Conservation (phyloP, 495 filamentous ascomycete genomes). For the Cercophora samala region DNA sequence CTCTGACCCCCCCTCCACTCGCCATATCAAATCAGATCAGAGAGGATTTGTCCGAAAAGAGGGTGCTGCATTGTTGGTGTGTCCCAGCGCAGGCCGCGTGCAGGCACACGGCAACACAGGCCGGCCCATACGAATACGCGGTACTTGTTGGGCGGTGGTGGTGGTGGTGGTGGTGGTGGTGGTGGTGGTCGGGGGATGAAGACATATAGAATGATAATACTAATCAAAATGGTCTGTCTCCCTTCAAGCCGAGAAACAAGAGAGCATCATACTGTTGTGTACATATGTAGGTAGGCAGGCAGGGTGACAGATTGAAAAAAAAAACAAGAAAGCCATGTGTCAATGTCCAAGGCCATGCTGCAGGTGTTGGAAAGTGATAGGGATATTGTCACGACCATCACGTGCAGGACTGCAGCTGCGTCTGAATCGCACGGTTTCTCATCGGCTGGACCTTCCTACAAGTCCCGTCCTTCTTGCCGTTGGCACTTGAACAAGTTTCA, state of each 20-base stretch:
- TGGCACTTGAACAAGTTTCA: not conserved
- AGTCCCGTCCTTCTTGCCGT: not conserved
- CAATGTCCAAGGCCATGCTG: not conserved
- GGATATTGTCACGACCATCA: slow-evolving; percentile 11
- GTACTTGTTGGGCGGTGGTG: no score
- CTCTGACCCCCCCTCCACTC: not conserved
- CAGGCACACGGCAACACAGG: slow-evolving; percentile 9
- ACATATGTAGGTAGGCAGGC: slow-evolving; percentile 6
- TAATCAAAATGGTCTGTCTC: no score
- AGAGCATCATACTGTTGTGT: not conserved
- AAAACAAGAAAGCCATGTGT: not conserved
- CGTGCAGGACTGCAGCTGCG: slow-evolving; percentile 20
- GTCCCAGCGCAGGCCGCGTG: not conserved
- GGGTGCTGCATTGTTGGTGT: slow-evolving; percentile 13
- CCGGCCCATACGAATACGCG: slow-evolving; percentile 7
- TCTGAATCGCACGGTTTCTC: slow-evolving; percentile 12
- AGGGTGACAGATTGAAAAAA: no score
- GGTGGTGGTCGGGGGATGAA: no score
- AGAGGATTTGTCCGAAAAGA: slow-evolving; percentile 9
- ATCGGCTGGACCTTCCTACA: not conserved
- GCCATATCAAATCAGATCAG: slow-evolving; percentile 12
- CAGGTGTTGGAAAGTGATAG: slow-evolving; percentile 1
- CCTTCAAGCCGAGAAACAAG: no score
- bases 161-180: no score
- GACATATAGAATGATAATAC: no score